Evolutionary conservation across 2,329 filamentous ascomycete genomes (phyloP).

Genomic region (Neurospora sp.): DNA sequence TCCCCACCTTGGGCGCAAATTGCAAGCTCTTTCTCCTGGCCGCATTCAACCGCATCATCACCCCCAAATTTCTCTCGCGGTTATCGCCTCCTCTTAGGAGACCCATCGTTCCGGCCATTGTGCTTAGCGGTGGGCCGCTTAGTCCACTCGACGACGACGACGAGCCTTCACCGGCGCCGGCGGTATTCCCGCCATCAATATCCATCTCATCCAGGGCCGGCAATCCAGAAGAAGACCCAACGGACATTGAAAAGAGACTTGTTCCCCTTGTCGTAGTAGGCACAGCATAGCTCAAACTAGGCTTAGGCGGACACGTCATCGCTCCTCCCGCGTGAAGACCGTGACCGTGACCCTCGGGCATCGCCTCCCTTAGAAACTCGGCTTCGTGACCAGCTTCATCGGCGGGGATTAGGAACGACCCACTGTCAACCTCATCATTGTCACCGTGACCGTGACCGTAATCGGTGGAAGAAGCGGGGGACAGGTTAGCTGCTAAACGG

Average conservation of each 20-base stretch:
- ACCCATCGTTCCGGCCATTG: slow-evolving; percentile 18
- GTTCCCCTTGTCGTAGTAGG: not conserved
- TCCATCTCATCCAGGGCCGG: not conserved
- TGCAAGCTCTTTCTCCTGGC: slow-evolving; percentile 69
- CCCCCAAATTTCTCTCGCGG: slow-evolving; percentile 41
- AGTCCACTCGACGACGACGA: too few species aligned
- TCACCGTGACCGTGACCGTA: not conserved
- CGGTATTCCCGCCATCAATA: too few species aligned
- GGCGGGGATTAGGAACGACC: not conserved
- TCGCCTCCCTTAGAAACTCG: not conserved
- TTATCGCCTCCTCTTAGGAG: slow-evolving; percentile 28
- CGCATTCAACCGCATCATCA: slow-evolving; percentile 56
- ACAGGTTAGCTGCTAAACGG: slow-evolving; percentile 40
- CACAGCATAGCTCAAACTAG: slow-evolving; percentile 13
- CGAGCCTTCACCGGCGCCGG: too few species aligned
- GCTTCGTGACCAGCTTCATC: not conserved
- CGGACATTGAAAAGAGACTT: not conserved
- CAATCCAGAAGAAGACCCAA: not conserved
- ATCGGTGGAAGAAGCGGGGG: slow-evolving; percentile 21
- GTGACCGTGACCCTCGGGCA: slow-evolving; percentile 20
- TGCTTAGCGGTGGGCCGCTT: not conserved
- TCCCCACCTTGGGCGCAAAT: slow-evolving; percentile 66
- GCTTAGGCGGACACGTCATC: slow-evolving; percentile 47
- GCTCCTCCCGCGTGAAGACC: slow-evolving; percentile 19
- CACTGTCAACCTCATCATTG: not conserved